Conservation (phyloP, 192 early-diverging fungal species). For the Rhizophagus clarus region DNA sequence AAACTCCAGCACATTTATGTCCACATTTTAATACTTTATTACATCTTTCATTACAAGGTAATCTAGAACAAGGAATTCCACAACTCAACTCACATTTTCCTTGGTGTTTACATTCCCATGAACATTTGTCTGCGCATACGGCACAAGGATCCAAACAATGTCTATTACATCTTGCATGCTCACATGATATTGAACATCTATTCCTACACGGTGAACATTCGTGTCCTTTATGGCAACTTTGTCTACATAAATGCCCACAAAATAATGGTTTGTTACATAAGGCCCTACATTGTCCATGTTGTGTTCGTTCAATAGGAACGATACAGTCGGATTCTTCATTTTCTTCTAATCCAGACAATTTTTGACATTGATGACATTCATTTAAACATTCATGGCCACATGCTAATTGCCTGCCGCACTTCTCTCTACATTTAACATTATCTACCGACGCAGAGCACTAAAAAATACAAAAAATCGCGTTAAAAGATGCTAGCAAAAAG, state of each 20-base stretch:
- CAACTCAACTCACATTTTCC: slow-evolving; percentile 51
- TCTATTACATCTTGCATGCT: slow-evolving; percentile 42
- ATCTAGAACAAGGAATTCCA: slow-evolving; percentile 56
- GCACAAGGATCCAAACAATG: slow-evolving; percentile 44
- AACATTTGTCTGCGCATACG: slow-evolving; percentile 49
- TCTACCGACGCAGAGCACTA: slow-evolving; percentile 31
- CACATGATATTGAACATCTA: slow-evolving; percentile 44
- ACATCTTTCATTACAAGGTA: slow-evolving; percentile 62
- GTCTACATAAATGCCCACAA: slow-evolving; percentile 39
- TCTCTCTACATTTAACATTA: slow-evolving; percentile 26
- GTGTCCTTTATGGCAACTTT: not conserved
- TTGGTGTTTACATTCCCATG: slow-evolving; percentile 56
- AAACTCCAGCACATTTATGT: slow-evolving; percentile 53
- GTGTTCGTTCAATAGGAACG: not conserved
- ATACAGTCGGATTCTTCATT: too few relatives aligned
- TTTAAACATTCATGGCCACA: slow-evolving; percentile 49
- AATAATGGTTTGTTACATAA: slow-evolving; percentile 15
- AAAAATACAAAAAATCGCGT: not conserved
- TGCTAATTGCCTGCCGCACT: slow-evolving; percentile 31
- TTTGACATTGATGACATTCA: slow-evolving; percentile 45
- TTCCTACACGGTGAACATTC: slow-evolving; percentile 42
- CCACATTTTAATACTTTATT: slow-evolving; percentile 45
- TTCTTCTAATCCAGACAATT: not conserved
- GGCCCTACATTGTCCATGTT: slow-evolving; percentile 32
- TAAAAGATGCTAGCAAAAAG: not conserved